A percentile compares a stretch with the other conserved stretches of the same genome.
phyloP scores from a whole-genome alignment of 805 yeast species.

The Myxozyma vanderwaltii region DNA sequence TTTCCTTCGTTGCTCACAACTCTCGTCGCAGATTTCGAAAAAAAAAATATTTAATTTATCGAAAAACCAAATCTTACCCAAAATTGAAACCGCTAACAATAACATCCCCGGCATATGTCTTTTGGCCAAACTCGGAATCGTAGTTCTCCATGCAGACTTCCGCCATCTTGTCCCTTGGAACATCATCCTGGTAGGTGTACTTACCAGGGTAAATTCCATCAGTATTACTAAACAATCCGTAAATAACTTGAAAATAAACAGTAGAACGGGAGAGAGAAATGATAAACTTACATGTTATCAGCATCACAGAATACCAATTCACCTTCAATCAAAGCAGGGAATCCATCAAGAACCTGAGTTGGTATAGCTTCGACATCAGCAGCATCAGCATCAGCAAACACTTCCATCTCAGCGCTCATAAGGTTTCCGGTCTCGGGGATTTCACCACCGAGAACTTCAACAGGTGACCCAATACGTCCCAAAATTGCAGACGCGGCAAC shows the following conservation, averaged over 20 bases:
- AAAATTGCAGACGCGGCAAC: slow-evolving; percentile 98
- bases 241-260: slow-evolving; percentile 36
- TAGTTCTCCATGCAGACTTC: slow-evolving; percentile 99
- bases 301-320: slow-evolving; percentile 95
- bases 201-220: slow-evolving; percentile 99
- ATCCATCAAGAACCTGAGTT: slow-evolving; percentile 82
- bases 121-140: slow-evolving; percentile 81
- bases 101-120: slow-evolving; percentile 85
- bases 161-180: slow-evolving; percentile 93
- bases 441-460: slow-evolving; percentile 65
- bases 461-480: slow-evolving; percentile 92
- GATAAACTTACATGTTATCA: slow-evolving; percentile 50
- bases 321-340: slow-evolving; percentile 86
- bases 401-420: slow-evolving; percentile 39
- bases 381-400: slow-evolving; percentile 42
- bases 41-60: neutral
- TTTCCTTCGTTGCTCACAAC: neutral
- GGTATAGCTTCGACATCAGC: slow-evolving; percentile 47
- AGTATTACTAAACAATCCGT: slow-evolving; percentile 68
- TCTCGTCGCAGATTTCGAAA: neutral
- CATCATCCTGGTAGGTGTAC: slow-evolving; percentile 98
- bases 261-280: neutral
- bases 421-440: slow-evolving; percentile 40
- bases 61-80: slow-evolving; percentile 50
- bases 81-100: slow-evolving; percentile 91